Conservation (phyloP, 768 basidiomycete genomes). For the Termitomyces sp. region DNA sequence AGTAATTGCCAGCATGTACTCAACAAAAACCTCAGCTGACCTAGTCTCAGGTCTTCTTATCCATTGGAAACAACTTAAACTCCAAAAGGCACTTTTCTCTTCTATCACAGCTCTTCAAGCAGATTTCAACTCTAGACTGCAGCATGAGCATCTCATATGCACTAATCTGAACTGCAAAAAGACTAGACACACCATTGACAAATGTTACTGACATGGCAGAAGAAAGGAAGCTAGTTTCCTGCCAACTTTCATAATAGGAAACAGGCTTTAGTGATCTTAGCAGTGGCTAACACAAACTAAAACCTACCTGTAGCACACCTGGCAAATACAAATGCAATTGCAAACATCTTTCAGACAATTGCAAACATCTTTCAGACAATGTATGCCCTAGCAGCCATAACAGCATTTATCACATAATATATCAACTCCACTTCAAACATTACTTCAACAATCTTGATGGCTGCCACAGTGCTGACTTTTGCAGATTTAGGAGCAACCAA, state of each 20-base stretch:
- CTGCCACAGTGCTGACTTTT: not conserved
- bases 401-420: not conserved
- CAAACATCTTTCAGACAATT: no score
- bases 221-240: constrained; percentile 6
- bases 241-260: not conserved
- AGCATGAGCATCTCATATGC: not conserved
- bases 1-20: no score
- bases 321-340: no score
- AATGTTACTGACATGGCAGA: constrained; percentile 3
- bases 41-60: no score
- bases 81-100: no score
- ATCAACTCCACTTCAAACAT: not conserved
- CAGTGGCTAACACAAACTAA: no score
- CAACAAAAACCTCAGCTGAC: no score
- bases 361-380: not conserved
- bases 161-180: not conserved
- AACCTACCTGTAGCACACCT: no score
- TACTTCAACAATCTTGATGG: not conserved
- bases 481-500: not conserved
- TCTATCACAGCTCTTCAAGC: not conserved
- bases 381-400: not conserved
- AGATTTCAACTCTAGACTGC: not conserved
- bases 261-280: no score
- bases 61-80: no score
- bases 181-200: not conserved